Percentiles rank a stretch among this genome's conserved stretches.
phyloP scores from a whole-genome alignment of 768 basidiomycete genomes.

The Xerocomellus chrysenteron region DNA sequence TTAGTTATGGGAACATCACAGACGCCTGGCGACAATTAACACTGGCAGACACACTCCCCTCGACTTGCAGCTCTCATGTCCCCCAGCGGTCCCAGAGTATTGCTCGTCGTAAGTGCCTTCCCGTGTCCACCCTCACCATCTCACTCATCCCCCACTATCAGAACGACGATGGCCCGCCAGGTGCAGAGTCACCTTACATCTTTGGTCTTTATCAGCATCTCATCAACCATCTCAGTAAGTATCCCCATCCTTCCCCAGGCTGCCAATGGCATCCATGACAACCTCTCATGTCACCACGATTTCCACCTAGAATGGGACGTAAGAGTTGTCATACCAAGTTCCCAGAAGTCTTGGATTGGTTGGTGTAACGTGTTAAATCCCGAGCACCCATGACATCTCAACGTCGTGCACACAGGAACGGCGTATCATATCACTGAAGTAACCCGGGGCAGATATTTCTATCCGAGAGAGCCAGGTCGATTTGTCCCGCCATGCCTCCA shows the following conservation, averaged over 20 bases:
- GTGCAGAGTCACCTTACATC: conserved; percentile 70
- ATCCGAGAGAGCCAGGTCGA: conserved; percentile 59
- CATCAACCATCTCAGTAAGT: conserved; percentile 55
- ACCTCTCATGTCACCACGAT: conserved; percentile 7
- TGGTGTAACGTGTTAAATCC: conserved; percentile 14
- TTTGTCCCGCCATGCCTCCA: neutral
- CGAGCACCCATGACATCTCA: neutral
- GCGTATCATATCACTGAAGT: conserved; percentile 78
- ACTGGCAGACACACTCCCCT: neutral
- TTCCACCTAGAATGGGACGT: conserved; percentile 64
- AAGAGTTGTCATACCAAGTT: conserved; percentile 74
- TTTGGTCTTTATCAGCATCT: conserved; percentile 68
- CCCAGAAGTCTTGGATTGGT: conserved; percentile 91
- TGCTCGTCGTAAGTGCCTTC: conserved; percentile 43
- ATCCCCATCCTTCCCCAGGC: neutral
- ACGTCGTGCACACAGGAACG: conserved; percentile 49
- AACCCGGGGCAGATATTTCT: conserved; percentile 71
- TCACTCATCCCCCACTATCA: conserved; percentile 28
- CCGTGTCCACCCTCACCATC: neutral
- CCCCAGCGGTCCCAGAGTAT: conserved; percentile 28
- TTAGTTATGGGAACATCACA: conserved; percentile 24
- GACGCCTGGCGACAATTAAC: conserved; percentile 9
- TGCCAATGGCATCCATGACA: conserved; percentile 1
- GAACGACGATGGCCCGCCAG: conserved; percentile 87
- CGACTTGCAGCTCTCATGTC: conserved; percentile 7